A percentile compares a stretch with the other conserved stretches of the same genome.
phyloP scores from a whole-genome alignment of 2,329 filamentous ascomycete species.

The Raffaelea deltoideospora region DNA sequence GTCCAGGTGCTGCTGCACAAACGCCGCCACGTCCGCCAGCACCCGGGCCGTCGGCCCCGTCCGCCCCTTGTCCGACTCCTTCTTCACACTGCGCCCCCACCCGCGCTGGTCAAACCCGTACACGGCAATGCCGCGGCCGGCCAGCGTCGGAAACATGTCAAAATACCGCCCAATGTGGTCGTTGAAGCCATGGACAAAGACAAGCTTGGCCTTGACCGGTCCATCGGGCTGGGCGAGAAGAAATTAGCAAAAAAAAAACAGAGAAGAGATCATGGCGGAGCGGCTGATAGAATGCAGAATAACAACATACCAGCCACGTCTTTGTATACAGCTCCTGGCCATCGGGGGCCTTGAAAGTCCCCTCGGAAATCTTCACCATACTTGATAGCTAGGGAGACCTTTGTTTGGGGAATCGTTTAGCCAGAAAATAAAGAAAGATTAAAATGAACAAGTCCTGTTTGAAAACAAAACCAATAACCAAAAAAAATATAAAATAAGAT shows the following conservation, averaged over 20 bases:
- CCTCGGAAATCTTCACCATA: constrained; percentile 31
- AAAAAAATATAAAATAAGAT: no score
- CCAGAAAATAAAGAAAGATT: no score
- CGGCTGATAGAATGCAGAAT: no score
- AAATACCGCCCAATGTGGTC: constrained; percentile 72
- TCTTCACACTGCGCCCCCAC: constrained; percentile 62
- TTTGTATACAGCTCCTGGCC: constrained; percentile 36
- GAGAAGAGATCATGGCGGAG: no score
- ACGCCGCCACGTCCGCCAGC: constrained; percentile 62
- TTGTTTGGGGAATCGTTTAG: no score
- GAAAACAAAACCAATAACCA: no score
- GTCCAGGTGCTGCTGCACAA: constrained; percentile 44
- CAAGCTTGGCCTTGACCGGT: constrained; percentile 50
- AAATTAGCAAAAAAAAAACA: not conserved
- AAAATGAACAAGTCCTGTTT: no score
- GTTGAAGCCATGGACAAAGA: constrained; percentile 82
- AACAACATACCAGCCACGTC: constrained; percentile 39
- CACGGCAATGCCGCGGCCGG: constrained; percentile 56
- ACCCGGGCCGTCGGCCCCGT: constrained; percentile 62
- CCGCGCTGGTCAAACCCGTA: constrained; percentile 74
- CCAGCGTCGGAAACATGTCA: constrained; percentile 56
- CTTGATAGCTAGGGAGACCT: not conserved
- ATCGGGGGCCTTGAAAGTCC: constrained; percentile 30
- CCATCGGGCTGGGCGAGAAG: constrained; percentile 32
- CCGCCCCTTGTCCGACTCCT: constrained; percentile 47